Base-by-base conservation (phyloP, 495 filamentous ascomycete species). In the Talaromyces borbonicus region DNA sequence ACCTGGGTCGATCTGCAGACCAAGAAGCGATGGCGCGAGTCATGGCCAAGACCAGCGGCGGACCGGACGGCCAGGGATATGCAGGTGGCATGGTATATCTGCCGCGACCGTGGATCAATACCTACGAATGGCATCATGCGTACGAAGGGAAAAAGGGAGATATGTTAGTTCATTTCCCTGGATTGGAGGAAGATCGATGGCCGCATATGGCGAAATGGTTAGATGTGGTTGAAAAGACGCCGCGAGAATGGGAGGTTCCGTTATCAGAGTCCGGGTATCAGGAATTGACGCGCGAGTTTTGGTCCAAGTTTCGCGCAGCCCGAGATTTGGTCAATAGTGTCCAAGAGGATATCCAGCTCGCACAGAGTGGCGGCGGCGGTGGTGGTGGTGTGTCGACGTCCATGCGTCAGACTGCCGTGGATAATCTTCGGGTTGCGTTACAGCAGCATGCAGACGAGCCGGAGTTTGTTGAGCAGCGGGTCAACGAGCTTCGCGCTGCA, bases 31-130 rank as follows among this genome's bases (percentile, higher is more conserved):
- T 71, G 46, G 47, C 45, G 16, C 47, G 27, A 3, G 52, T 70
- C 1, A 48, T 69, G 11, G 53, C 59, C 29, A 52, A 56, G 20
- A 49, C 50, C 2, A 36, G 19, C 3, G 49, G 32, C 11, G 52
- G 54, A 3, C 49, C 55, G 36, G 54, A 53, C 14, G 48, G 48
- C 15, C 29, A 39, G 23, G 52, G 51, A 2, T 67, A 58, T 42
- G 50, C 45, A 9, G 49, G 51, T 45, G 49, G 53, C 2, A 54
- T 59, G 27, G 31, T 52, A 5, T 68, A 65, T 36, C 56, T 63
- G 36, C 68, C 68, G 35, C 58, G 56, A 1, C 47, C 53, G 4
- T 72, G 68, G 68, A 68, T 60, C 50, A 70, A 72, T 47, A 49
- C 60, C 1, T 62, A 57, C 35, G 52, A 62, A 31, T 54, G 49